Conservation (phyloP, 2,329 filamentous ascomycete species). For the Chalara sp. region DNA sequence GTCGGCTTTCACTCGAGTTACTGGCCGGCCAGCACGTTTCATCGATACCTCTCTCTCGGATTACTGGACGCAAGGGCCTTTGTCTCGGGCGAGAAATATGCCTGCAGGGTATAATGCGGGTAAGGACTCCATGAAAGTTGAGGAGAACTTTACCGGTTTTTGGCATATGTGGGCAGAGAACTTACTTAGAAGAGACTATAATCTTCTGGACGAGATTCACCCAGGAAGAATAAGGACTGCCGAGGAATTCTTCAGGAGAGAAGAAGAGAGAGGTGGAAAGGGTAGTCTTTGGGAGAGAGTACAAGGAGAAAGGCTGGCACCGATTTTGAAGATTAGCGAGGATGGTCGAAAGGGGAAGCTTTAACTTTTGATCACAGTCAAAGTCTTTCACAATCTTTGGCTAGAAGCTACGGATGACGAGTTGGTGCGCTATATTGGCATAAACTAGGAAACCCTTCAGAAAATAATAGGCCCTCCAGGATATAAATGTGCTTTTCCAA, state of each 20-base stretch:
- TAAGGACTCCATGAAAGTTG: constrained; percentile 32
- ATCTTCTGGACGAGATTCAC: constrained; percentile 43
- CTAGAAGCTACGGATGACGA: too few relatives aligned
- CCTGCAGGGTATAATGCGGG: constrained; percentile 30
- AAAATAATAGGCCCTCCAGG: too few relatives aligned
- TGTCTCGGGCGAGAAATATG: constrained; percentile 11
- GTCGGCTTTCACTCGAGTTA: constrained; percentile 35
- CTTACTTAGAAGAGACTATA: constrained; percentile 39
- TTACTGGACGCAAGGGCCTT: constrained; percentile 24
- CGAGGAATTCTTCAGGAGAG: constrained; percentile 40
- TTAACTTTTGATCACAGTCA: not conserved
- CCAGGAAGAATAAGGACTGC: constrained; percentile 39
- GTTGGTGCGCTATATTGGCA: too few relatives aligned
- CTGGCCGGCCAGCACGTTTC: constrained; percentile 34
- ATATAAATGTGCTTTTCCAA: too few relatives aligned
- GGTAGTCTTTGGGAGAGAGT: constrained; percentile 29
- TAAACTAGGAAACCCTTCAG: too few relatives aligned
- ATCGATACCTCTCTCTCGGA: constrained; percentile 30
- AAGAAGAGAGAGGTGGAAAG: constrained; percentile 31
- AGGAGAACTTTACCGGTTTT: constrained; percentile 44
- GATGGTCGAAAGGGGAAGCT: constrained; percentile 20
- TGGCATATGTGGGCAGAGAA: constrained; percentile 40
- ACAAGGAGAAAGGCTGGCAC: constrained; percentile 16
- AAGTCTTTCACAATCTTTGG: too few relatives aligned
- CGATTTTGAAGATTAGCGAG: constrained; percentile 24